These are phyloP conservation scores for Thraustochytrium sp. DNA, from an alignment of 352 stramenopile genomes.

Conservation along the genomic window DNA sequence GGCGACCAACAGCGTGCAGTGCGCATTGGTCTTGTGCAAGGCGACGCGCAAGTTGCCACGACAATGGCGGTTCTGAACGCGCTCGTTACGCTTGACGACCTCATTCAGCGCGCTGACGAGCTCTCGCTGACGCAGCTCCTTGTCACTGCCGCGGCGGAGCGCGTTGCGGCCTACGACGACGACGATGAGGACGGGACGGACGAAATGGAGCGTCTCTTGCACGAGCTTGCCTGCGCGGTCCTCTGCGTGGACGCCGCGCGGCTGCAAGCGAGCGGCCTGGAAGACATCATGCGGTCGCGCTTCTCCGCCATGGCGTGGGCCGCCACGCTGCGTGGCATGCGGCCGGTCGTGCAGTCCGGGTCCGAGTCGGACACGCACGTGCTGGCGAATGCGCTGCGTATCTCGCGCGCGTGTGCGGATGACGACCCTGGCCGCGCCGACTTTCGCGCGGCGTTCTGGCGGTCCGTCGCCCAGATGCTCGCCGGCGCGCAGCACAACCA, in stretches of 20 bases:
- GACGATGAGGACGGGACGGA: background rate
- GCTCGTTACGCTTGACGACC: background rate
- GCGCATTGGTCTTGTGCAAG: background rate
- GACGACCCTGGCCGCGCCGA: background rate
- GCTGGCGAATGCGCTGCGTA: background rate
- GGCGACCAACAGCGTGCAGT: background rate
- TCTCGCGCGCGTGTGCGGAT: background rate
- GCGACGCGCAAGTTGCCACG: background rate
- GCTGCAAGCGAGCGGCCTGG: background rate
- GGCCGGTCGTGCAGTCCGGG: background rate
- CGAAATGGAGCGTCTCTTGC: background rate
- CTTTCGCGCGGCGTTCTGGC: background rate
- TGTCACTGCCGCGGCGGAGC: background rate
- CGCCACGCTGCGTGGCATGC: background rate
- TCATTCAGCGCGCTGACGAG: background rate
- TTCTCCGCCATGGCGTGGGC: background rate
- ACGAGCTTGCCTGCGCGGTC: background rate
- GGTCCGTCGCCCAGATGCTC: background rate
- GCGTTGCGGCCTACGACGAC: background rate
- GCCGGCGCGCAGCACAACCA: background rate
- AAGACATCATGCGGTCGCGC: background rate
- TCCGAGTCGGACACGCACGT: background rate
- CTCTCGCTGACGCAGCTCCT: background rate
- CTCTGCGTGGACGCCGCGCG: background rate
- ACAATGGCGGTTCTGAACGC: background rate